Evolutionary conservation across 2,329 filamentous ascomycete genomes (phyloP).

Genomic region (Trichophyton rubrum): DNA sequence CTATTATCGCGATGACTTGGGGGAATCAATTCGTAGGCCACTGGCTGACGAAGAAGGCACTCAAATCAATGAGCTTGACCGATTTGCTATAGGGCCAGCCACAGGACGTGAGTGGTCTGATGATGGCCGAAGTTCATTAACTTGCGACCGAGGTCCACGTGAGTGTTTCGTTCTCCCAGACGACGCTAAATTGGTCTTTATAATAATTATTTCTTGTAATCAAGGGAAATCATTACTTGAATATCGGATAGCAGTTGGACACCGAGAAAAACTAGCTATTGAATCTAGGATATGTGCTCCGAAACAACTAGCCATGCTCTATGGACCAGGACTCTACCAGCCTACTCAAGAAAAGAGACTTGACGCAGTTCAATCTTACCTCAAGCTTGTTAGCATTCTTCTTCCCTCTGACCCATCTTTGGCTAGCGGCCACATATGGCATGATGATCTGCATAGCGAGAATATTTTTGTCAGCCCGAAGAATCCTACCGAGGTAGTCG

Average conservation of each 20-base stretch:
- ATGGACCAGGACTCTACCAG: slow-evolving; percentile 27
- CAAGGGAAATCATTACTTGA: slow-evolving; percentile 21
- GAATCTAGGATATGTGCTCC: slow-evolving; percentile 8
- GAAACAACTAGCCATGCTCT: slow-evolving; percentile 20
- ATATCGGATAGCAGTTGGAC: slow-evolving; percentile 24
- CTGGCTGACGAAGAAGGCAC: not conserved
- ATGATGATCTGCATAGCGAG: slow-evolving; percentile 29
- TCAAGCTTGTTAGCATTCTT: slow-evolving; percentile 4
- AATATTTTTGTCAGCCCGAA: slow-evolving; percentile 29
- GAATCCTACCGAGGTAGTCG: slow-evolving; percentile 10
- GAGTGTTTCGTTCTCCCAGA: slow-evolving; percentile 14
- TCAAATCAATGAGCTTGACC: not conserved
- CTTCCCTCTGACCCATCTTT: slow-evolving; percentile 8
- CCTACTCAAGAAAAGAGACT: slow-evolving; percentile 17
- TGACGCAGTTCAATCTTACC: slow-evolving; percentile 13
- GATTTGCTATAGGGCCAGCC: slow-evolving; percentile 28
- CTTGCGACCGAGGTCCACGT: slow-evolving; percentile 29
- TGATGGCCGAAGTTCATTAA: slow-evolving; percentile 20
- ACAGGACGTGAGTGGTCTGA: slow-evolving; percentile 24
- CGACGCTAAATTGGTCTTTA: not conserved
- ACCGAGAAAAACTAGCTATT: slow-evolving; percentile 24
- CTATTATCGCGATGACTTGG: slow-evolving; percentile 15
- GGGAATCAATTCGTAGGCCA: slow-evolving; percentile 6
- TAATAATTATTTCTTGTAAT: not conserved
- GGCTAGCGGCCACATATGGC: slow-evolving; percentile 24